A percentile compares a stretch with the other conserved stretches of the same genome.
Evolutionary conservation across 345 rosid genomes (phyloP).

Genomic region (Hevea brasiliensis): DNA sequence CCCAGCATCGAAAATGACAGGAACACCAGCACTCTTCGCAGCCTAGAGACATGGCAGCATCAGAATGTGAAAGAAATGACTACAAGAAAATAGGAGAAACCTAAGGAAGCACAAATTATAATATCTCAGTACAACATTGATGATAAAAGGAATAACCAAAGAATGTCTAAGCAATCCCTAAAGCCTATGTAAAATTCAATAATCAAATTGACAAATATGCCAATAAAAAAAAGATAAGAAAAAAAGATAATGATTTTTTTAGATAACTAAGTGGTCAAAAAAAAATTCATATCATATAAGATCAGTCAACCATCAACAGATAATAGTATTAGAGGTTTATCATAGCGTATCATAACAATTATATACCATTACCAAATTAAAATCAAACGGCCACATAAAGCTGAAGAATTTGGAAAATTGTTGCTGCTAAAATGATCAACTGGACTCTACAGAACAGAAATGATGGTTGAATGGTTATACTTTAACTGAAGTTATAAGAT

Average conservation of each 20-base stretch:
- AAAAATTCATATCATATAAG: neutral
- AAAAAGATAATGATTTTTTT: neutral
- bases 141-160: neutral
- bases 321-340: neutral
- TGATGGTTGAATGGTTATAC: neutral
- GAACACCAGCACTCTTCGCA: conserved; percentile 77
- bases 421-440: neutral
- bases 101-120: neutral
- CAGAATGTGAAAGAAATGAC: conserved; percentile 6
- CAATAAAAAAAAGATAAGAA: neutral
- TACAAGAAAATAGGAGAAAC: neutral
- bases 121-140: neutral
- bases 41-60: conserved; percentile 47
- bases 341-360: too few species aligned
- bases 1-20: conserved; percentile 88
- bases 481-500: neutral
- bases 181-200: neutral
- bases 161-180: neutral
- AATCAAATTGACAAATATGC: neutral
- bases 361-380: neutral
- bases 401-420: neutral
- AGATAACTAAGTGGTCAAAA: neutral
- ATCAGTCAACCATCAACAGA: neutral
- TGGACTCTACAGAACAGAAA: neutral
- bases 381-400: neutral